Evolutionary conservation across 108 stramenopile genomes (phyloP), one percentile per base, ranked within the genome.

Genomic region (Chaetoceros tenuissimus): DNA sequence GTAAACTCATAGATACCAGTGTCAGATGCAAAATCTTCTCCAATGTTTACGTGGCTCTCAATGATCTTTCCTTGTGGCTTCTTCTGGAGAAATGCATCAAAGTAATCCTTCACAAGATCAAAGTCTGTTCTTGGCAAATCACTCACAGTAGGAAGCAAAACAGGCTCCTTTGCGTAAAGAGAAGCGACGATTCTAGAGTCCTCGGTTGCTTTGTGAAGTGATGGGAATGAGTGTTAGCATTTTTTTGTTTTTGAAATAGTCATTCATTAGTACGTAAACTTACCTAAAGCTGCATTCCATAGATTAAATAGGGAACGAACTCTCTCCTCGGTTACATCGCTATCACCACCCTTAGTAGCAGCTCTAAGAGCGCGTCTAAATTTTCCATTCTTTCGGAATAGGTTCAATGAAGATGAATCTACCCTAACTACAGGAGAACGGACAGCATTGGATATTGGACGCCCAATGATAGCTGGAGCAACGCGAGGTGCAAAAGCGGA

Each of bases 211-310:
- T 25, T 7, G n/a, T n/a, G n/a, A n/a, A n/a, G n/a, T n/a, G n/a
- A n/a, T n/a, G n/a, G n/a, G n/a, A n/a, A n/a, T n/a, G n/a, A n/a
- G n/a, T n/a, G n/a, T n/a, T n/a, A n/a, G n/a, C n/a, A n/a, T n/a
- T n/a, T n/a, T n/a, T n/a, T n/a, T n/a, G n/a, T n/a, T n/a, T n/a
- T n/a, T n/a, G n/a, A n/a, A n/a, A n/a, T n/a, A n/a, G n/a, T n/a
- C n/a, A n/a, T n/a, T n/a, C n/a, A n/a, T n/a, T n/a, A n/a, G n/a
- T n/a, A n/a, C n/a, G n/a, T n/a, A n/a, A n/a, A n/a, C n/a, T n/a
- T n/a, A n/a, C n/a, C n/a, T n/a, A 79, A 40, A 0, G 78, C 74
- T 28, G 75, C 64, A 53, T 79, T 79, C 78, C 78, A 79, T 16
- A 72, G 61, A 3, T 69, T 8, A 46, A 79, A 79, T 31, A 79